Evolutionary conservation across 2,329 filamentous ascomycete species (phyloP).

Genomic region (Penicillium vulpinum): DNA sequence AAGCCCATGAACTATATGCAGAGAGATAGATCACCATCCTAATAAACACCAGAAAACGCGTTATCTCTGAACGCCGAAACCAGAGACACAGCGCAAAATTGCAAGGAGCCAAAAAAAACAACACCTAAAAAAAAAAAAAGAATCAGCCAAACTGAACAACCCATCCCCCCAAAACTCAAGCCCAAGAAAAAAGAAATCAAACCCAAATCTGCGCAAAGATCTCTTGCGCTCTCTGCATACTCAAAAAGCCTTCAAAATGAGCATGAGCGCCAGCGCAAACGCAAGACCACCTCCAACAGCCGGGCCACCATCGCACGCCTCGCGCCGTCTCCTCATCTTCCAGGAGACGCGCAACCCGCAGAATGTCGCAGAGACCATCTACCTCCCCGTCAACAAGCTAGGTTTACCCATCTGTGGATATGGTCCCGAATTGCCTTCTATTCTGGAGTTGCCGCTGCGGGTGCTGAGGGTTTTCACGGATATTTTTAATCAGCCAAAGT

Average conservation of each 20-base stretch:
- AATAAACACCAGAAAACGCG: not conserved
- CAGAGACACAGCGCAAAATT: not conserved
- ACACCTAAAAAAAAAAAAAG: not conserved
- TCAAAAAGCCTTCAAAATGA: constrained; percentile 2
- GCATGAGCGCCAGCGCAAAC: constrained; percentile 10
- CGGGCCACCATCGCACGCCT: not conserved
- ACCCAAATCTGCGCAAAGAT: constrained; percentile 2
- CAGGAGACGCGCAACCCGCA: constrained; percentile 37
- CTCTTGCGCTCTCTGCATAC: constrained; percentile 1
- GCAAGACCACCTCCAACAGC: constrained; percentile 8
- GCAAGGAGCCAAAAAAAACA: not conserved
- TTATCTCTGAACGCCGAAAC: not conserved
- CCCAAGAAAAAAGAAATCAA: not conserved
- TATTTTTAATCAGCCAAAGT: constrained; percentile 41
- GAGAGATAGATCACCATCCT: not conserved
- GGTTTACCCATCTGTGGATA: constrained; percentile 38
- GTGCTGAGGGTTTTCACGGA: constrained; percentile 40
- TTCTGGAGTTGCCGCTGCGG: constrained; percentile 37
- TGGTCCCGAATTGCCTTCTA: constrained; percentile 35
- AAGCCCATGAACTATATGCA: not conserved
- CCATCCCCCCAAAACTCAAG: not conserved
- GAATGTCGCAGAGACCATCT: constrained; percentile 30
- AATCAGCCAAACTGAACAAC: constrained; percentile 5
- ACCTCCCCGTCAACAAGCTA: constrained; percentile 38
- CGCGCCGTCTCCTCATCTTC: constrained; percentile 39